Conservation (phyloP, 345 rosid species). For the Psidium guajava region DNA sequence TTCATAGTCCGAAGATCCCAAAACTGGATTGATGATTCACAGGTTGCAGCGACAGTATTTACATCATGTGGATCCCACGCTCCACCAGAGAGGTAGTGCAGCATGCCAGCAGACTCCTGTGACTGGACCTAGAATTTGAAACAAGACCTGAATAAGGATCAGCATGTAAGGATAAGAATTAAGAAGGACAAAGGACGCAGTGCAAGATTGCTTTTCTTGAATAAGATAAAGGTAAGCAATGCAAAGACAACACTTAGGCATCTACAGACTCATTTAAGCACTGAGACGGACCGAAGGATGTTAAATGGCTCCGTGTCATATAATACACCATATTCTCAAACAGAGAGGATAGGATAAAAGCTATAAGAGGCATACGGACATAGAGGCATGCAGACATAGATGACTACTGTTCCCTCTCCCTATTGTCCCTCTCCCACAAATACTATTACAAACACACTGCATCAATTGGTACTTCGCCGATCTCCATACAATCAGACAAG, state of each 20-base stretch:
- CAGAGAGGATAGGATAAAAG: background rate
- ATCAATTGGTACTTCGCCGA: background rate
- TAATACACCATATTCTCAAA: background rate
- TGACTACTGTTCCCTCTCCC: background rate
- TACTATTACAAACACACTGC: background rate
- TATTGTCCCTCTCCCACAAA: background rate
- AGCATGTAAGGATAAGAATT: slow-evolving; percentile 8
- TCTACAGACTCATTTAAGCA: background rate
- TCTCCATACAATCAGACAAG: background rate
- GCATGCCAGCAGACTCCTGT: slow-evolving; percentile 73
- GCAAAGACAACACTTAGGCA: background rate
- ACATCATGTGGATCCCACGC: slow-evolving; percentile 92
- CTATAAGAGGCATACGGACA: background rate
- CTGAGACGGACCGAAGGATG: background rate
- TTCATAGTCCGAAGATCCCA: slow-evolving; percentile 83
- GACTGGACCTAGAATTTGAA: slow-evolving; percentile 51
- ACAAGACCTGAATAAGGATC: slow-evolving; percentile 12
- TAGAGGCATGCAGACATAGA: background rate
- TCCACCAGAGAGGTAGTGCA: slow-evolving; percentile 77
- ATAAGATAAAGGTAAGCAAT: background rate
- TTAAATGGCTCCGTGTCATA: background rate
- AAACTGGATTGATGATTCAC: slow-evolving; percentile 83
- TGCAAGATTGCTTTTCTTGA: background rate
- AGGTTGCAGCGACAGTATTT: slow-evolving; percentile 65
- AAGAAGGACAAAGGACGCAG: background rate